Evolutionary conservation across 139 green algal species (phyloP).

Genomic region (Monoraphidium neglectum): DNA sequence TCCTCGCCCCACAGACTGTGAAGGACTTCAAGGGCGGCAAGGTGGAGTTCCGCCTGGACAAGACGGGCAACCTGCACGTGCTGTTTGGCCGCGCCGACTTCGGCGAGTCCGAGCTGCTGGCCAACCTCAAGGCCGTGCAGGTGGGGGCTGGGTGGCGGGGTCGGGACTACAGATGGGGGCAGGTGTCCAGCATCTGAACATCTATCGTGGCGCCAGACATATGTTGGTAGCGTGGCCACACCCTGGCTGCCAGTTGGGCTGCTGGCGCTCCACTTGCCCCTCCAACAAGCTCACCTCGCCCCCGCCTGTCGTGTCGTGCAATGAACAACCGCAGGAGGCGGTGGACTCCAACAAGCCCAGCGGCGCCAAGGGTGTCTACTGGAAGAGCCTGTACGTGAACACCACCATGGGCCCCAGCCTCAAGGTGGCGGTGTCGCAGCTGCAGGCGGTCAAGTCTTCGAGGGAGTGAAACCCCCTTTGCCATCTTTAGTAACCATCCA

Average conservation of each 20-base stretch:
- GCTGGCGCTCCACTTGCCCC: too few relatives aligned
- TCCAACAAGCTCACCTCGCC: background rate
- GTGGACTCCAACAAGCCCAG: slow-evolving; percentile 93
- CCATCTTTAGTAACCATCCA: too few relatives aligned
- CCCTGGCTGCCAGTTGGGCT: background rate
- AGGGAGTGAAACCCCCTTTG: background rate
- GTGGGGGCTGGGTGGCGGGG: slow-evolving; percentile 23
- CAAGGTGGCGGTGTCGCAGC: slow-evolving; percentile 64
- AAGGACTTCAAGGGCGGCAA: slow-evolving; percentile 99
- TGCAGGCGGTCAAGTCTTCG: slow-evolving; percentile 32
- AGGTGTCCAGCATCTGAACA: too few relatives aligned
- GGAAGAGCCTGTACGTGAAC: slow-evolving; percentile 94
- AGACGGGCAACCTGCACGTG: slow-evolving; percentile 97
- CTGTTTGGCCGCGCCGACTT: slow-evolving; percentile 93
- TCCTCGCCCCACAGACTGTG: slow-evolving; percentile 74
- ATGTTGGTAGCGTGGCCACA: too few relatives aligned
- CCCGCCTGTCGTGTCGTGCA: too few relatives aligned
- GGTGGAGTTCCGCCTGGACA: slow-evolving; percentile 99
- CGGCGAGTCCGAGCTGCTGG: slow-evolving; percentile 81
- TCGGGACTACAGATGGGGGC: too few relatives aligned
- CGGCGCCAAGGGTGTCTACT: slow-evolving; percentile 97
- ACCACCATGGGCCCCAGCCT: slow-evolving; percentile 96
- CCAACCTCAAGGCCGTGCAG: slow-evolving; percentile 94
- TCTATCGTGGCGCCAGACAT: too few relatives aligned
- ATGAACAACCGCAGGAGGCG: slow-evolving; percentile 62